phyloP scores from a whole-genome alignment of 108 stramenopile genomes.

The Mediolabrus comicus region DNA sequence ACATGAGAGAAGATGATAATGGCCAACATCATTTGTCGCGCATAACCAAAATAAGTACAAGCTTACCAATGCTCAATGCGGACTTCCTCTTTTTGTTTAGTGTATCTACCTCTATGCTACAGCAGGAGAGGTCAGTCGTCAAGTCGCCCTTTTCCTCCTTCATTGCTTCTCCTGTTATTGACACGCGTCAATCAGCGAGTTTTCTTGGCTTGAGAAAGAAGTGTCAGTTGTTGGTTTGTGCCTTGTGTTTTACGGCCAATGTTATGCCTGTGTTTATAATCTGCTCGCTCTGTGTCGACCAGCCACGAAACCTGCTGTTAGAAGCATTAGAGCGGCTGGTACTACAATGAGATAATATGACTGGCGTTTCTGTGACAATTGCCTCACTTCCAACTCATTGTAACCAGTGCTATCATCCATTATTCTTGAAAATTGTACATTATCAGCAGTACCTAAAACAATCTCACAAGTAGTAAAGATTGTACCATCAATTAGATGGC shows the following conservation, averaged over 20 bases:
- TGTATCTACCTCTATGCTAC: no score
- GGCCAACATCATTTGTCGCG: neutral
- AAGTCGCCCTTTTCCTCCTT: no score
- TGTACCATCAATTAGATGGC: constrained; percentile 70
- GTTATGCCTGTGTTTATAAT: neutral
- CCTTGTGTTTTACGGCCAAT: no score
- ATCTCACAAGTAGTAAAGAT: constrained; percentile 80
- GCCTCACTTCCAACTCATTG: constrained; percentile 47
- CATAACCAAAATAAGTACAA: neutral
- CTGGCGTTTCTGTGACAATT: neutral
- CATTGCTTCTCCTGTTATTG: no score
- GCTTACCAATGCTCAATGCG: neutral
- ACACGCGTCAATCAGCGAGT: no score
- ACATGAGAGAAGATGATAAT: neutral
- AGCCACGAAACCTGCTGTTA: constrained; percentile 12
- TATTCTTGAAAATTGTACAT: constrained; percentile 55
- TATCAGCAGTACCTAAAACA: constrained; percentile 64
- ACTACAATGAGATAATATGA: neutral
- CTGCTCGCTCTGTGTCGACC: neutral
- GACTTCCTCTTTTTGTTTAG: neutral
- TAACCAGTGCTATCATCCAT: constrained; percentile 69
- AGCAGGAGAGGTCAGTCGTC: no score
- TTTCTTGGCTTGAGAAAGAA: no score
- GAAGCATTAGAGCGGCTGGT: neutral
- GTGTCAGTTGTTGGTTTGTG: no score